These are phyloP conservation scores for Saturnispora zaruensis DNA, from an alignment of 805 yeast species.

Conservation along the genomic window DNA sequence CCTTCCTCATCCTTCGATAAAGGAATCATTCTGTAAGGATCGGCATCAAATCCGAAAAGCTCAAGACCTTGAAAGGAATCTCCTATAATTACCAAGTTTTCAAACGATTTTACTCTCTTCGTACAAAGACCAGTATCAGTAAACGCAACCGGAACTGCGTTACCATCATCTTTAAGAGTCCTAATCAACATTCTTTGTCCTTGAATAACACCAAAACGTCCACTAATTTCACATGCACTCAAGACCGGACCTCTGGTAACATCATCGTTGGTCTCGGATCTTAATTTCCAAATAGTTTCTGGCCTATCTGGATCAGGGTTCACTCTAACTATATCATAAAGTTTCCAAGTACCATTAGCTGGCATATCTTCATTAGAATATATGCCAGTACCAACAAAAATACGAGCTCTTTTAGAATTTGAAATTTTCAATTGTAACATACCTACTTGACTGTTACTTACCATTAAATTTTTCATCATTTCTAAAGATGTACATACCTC, in stretches of 20 bases:
- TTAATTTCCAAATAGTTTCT: slow-evolving; percentile 71
- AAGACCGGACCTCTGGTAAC: slow-evolving; percentile 79
- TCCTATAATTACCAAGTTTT: slow-evolving; percentile 72
- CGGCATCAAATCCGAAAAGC: slow-evolving; percentile 86
- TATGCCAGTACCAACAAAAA: slow-evolving; percentile 73
- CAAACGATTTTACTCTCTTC: slow-evolving; percentile 71
- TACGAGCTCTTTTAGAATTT: slow-evolving; percentile 24
- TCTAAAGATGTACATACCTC: slow-evolving; percentile 55
- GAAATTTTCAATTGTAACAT: slow-evolving; percentile 38
- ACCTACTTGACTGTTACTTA: slow-evolving; percentile 13
- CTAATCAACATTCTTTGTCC: slow-evolving; percentile 77
- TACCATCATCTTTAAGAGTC: slow-evolving; percentile 66
- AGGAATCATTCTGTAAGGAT: slow-evolving; percentile 79
- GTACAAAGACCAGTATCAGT: slow-evolving; percentile 76
- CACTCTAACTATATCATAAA: slow-evolving; percentile 69
- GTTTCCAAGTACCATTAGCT: slow-evolving; percentile 67
- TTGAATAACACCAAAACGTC: slow-evolving; percentile 74
- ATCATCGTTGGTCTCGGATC: slow-evolving; percentile 56
- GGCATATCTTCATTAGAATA: slow-evolving; percentile 73
- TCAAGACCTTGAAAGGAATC: slow-evolving; percentile 73
- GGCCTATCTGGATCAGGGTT: slow-evolving; percentile 87
- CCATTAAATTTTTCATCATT: slow-evolving; percentile 38
- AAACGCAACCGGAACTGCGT: slow-evolving; percentile 89
- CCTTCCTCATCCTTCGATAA: slow-evolving; percentile 66
- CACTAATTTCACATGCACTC: slow-evolving; percentile 68